Conservation (phyloP, 768 basidiomycete species). For the Pulveroboletus sp. region DNA sequence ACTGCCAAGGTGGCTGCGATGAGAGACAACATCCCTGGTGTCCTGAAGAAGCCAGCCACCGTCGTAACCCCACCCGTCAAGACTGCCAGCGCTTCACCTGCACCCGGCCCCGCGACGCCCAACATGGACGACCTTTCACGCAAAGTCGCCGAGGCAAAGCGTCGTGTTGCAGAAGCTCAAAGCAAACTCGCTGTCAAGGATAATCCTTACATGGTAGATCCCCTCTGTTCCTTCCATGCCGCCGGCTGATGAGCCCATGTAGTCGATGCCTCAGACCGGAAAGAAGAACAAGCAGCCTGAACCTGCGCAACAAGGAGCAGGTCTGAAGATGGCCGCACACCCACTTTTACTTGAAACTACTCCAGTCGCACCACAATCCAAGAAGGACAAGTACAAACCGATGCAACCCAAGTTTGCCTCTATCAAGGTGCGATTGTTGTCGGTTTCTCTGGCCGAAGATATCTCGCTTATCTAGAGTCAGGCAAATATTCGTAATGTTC, state of each 20-base stretch:
- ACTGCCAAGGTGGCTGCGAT: slow-evolving; percentile 81
- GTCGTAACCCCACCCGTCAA: slow-evolving; percentile 18
- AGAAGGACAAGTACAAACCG: slow-evolving; percentile 92
- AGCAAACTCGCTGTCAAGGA: slow-evolving; percentile 69
- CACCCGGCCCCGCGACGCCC: slow-evolving; percentile 38
- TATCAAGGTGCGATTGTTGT: slow-evolving; percentile 57
- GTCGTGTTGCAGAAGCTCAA: slow-evolving; percentile 78
- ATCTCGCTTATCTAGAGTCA: slow-evolving; percentile 17
- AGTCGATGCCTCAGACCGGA: slow-evolving; percentile 52
- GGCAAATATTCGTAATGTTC: slow-evolving; percentile 75
- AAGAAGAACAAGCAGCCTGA: slow-evolving; percentile 56
- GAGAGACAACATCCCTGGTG: slow-evolving; percentile 40
- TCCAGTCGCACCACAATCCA: slow-evolving; percentile 56
- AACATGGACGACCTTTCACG: slow-evolving; percentile 61
- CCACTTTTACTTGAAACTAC: slow-evolving; percentile 70
- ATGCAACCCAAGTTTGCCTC: slow-evolving; percentile 99
- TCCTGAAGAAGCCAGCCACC: slow-evolving; percentile 26
- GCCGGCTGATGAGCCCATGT: not conserved
- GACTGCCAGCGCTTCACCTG: slow-evolving; percentile 33
- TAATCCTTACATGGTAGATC: slow-evolving; percentile 84
- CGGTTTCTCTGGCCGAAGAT: not conserved
- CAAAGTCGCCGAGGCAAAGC: slow-evolving; percentile 79
- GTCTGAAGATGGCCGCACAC: slow-evolving; percentile 87
- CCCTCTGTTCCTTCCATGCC: not conserved
- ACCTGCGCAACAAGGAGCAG: slow-evolving; percentile 71